Conservation (phyloP, 441 rosid genomes). For the Syzygium malaccense region DNA sequence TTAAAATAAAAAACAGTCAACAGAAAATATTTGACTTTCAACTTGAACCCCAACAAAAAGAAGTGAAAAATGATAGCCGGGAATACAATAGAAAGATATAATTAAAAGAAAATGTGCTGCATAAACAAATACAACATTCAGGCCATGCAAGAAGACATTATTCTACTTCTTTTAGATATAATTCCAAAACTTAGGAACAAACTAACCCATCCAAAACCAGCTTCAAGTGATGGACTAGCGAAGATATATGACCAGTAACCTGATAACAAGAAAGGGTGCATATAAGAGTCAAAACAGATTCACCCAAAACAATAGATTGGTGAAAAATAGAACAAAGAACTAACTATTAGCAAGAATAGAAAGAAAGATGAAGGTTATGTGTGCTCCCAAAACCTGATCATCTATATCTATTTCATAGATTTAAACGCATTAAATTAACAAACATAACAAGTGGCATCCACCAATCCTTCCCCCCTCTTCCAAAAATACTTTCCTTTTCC, state of each 20-base stretch:
- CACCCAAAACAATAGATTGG: not conserved
- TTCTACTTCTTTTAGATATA: not conserved
- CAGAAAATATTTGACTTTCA: not conserved
- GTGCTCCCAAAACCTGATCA: not conserved
- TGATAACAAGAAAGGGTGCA: slow-evolving; percentile 6
- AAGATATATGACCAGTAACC: slow-evolving; percentile 97
- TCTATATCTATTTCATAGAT: not conserved
- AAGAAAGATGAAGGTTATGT: not conserved
- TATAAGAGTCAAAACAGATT: not conserved
- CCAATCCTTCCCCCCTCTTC: not conserved
- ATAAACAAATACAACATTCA: not conserved
- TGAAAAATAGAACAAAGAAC: not conserved
- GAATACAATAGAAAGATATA: not conserved
- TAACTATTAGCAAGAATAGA: not conserved
- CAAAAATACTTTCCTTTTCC: not conserved
- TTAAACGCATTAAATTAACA: not conserved
- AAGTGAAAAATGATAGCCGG: not conserved
- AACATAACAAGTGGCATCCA: not conserved
- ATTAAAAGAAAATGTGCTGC: not conserved
- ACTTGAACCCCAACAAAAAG: not conserved
- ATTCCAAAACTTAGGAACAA: not conserved
- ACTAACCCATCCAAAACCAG: slow-evolving; percentile 99
- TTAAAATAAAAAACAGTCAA: not conserved
- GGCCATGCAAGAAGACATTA: not conserved
- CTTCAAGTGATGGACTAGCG: slow-evolving; percentile 98